These are phyloP conservation scores for Cyanidiococcus yangmingshanensis DNA, from an alignment of 23 red algal species.

Conservation along the genomic window DNA sequence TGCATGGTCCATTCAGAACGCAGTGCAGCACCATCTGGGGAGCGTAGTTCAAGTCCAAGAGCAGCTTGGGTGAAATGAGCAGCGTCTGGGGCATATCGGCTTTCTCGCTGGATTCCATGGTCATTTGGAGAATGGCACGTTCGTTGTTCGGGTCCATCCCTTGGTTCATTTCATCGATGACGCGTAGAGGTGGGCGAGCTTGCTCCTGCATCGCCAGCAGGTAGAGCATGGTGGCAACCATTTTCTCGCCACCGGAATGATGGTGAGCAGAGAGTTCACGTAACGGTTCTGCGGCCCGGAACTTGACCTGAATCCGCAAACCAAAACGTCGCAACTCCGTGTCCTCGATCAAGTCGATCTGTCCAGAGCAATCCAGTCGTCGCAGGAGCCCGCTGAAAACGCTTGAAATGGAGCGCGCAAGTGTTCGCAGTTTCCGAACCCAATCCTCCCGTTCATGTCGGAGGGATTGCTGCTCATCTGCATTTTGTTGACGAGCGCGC, in stretches of 20 bases:
- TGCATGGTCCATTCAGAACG: conserved; percentile 55
- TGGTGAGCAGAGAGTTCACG: conserved; percentile 32
- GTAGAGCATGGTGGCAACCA: conserved; percentile 87
- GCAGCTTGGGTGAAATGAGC: conserved; percentile 86
- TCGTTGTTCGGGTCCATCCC: conserved; percentile 90
- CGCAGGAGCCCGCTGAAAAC: conserved; percentile 52
- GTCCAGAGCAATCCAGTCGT: conserved; percentile 60
- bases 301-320: conserved; percentile 70
- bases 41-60: conserved; percentile 46
- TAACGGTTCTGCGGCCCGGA: conserved; percentile 54
- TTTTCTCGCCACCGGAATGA: conserved; percentile 92
- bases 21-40: conserved; percentile 56
- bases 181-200: conserved; percentile 48
- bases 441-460: conserved; percentile 28
- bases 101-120: conserved; percentile 53
- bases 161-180: conserved; percentile 98
- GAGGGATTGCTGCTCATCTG: conserved; percentile 5
- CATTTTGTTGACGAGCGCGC: not conserved
- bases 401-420: conserved; percentile 34
- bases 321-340: conserved; percentile 39
- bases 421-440: conserved; percentile 30
- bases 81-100: conserved; percentile 49
- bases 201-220: conserved; percentile 22
- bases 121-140: conserved; percentile 72
- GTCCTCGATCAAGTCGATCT: conserved; percentile 43